These are phyloP conservation scores for Laburnicola sp. DNA, from an alignment of 2,329 filamentous ascomycete species.

Conservation along the genomic window DNA sequence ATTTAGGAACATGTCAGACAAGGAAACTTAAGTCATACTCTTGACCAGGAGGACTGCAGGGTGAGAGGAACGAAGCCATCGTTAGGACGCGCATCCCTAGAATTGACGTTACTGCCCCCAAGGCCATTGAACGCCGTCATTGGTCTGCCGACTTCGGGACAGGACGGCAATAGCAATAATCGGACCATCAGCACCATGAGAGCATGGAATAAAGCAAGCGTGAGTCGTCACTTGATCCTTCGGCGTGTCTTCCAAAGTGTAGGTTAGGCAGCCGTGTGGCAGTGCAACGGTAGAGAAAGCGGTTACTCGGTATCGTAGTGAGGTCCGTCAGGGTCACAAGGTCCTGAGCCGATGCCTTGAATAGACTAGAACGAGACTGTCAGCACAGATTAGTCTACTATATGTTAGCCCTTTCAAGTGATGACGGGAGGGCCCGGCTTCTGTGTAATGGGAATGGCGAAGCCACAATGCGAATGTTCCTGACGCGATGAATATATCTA, in stretches of 20 bases:
- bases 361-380: background rate
- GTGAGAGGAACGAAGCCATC: background rate
- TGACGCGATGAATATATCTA: background rate
- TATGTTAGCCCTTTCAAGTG: background rate
- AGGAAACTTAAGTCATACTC: background rate
- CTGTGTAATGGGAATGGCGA: background rate
- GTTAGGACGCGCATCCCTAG: background rate
- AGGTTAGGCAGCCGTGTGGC: slow-evolving; percentile 10
- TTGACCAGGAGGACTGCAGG: background rate
- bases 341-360: slow-evolving; percentile 1
- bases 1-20: slow-evolving; percentile 4
- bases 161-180: background rate
- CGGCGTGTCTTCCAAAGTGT: background rate
- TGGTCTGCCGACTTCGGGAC: background rate
- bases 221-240: slow-evolving; percentile 1
- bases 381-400: background rate
- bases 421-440: background rate
- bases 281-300: background rate
- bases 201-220: background rate
- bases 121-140: background rate
- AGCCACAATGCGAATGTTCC: background rate
- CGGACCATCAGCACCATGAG: background rate
- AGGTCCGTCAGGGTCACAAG: slow-evolving; percentile 1
- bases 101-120: background rate
- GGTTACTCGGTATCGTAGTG: background rate